phyloP scores from a whole-genome alignment of 345 rosid genomes.

The Rhodamnia argentea region DNA sequence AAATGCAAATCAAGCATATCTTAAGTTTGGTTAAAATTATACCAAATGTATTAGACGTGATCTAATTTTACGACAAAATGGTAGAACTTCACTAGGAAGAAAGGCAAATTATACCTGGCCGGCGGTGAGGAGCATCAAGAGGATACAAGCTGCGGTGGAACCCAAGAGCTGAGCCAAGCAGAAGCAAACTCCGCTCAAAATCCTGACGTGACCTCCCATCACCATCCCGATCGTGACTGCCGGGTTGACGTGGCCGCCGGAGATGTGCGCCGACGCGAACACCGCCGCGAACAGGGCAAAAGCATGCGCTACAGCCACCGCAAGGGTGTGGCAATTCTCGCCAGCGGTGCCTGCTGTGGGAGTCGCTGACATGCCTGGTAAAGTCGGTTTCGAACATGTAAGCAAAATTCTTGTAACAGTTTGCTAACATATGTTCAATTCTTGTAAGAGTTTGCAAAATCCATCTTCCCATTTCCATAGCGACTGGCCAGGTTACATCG shows the following conservation, averaged over 20 bases:
- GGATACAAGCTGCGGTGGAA: constrained; percentile 2
- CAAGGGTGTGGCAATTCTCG: neutral
- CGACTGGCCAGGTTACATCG: neutral
- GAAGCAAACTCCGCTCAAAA: neutral
- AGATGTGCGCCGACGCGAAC: neutral
- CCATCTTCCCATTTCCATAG: neutral
- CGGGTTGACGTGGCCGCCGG: constrained; percentile 14
- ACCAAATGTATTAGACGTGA: neutral
- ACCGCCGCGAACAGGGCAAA: constrained; percentile 6
- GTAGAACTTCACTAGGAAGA: neutral
- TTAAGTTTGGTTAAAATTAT: neutral
- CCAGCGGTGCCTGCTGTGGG: neutral
- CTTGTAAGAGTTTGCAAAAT: neutral
- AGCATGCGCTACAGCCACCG: constrained; percentile 2
- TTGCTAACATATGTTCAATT: neutral
- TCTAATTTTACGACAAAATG: neutral
- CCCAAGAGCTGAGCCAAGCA: constrained; percentile 7
- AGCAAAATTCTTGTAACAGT: neutral
- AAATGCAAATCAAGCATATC: neutral
- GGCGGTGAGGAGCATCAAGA: neutral
- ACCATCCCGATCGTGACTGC: constrained; percentile 8
- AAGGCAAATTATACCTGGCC: neutral
- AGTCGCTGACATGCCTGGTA: neutral
- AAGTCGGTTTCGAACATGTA: neutral
- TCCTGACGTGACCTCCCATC: neutral